A percentile compares a stretch with the other conserved stretches of the same genome.
Evolutionary conservation across 2,329 filamentous ascomycete genomes (phyloP).

Genomic region (Didymella pinodella): DNA sequence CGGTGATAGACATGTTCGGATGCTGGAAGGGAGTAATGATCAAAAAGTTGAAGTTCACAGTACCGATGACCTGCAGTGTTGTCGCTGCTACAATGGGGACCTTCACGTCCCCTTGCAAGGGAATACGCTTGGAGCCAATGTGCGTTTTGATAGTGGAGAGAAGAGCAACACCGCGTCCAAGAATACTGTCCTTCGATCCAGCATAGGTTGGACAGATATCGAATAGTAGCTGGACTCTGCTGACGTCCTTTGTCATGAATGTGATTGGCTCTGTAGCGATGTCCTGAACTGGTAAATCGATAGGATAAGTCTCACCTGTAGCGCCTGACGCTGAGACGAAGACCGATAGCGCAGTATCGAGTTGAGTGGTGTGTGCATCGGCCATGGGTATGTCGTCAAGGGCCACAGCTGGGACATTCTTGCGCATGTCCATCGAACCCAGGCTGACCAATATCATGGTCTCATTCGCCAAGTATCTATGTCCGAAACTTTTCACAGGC

Average conservation of each 20-base stretch:
- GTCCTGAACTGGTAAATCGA: conserved; percentile 92
- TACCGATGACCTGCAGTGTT: conserved; percentile 87
- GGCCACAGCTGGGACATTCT: conserved; percentile 79
- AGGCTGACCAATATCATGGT: conserved; percentile 91
- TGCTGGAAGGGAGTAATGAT: conserved; percentile 94
- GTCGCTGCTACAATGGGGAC: conserved; percentile 87
- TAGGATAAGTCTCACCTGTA: conserved; percentile 82
- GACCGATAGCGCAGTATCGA: conserved; percentile 92
- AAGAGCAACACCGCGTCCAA: conserved; percentile 88
- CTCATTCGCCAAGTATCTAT: conserved; percentile 89
- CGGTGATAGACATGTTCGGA: conserved; percentile 90
- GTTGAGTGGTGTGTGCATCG: conserved; percentile 88
- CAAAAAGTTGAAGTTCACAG: conserved; percentile 95
- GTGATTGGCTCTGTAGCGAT: conserved; percentile 92
- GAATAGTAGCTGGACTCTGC: conserved; percentile 87
- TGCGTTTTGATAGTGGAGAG: conserved; percentile 85
- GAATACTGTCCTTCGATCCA: conserved; percentile 78
- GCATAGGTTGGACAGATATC: conserved; percentile 96
- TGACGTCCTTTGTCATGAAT: conserved; percentile 79
- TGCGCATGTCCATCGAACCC: conserved; percentile 93
- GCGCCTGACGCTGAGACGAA: conserved; percentile 88
- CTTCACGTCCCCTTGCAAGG: conserved; percentile 87
- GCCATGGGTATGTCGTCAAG: conserved; percentile 87
- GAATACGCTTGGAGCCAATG: conserved; percentile 86
- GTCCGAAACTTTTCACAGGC: conserved; percentile 92